Conservation (phyloP, 306 rosid genomes). For the Sechiopsis laciniata region DNA sequence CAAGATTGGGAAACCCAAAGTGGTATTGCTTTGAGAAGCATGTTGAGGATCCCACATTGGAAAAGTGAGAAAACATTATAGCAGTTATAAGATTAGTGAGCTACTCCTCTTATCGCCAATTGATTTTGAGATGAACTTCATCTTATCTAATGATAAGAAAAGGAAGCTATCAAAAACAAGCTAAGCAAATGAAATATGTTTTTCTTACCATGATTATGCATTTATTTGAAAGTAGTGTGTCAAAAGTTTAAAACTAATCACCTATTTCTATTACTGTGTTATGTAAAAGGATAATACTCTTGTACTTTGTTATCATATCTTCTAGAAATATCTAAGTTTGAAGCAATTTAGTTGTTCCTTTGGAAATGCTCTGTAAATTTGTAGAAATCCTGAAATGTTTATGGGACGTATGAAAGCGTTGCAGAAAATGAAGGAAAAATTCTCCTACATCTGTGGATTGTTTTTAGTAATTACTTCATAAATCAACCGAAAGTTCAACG, state of each 20-base stretch:
- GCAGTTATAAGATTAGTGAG: too few species aligned
- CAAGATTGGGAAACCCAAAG: too few species aligned
- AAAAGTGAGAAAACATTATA: too few species aligned
- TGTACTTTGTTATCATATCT: neutral
- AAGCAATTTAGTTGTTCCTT: neutral
- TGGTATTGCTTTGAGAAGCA: too few species aligned
- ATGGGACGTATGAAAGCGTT: neutral
- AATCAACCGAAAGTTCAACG: neutral
- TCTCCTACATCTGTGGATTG: neutral
- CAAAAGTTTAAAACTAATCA: neutral
- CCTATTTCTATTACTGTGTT: neutral
- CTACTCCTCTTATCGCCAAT: too few species aligned
- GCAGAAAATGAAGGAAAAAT: neutral
- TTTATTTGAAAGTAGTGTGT: neutral
- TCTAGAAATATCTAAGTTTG: neutral
- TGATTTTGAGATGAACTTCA: too few species aligned
- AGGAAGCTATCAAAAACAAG: neutral
- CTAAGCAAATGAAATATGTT: neutral
- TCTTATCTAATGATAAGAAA: neutral
- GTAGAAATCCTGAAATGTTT: neutral
- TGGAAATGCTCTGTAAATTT: neutral
- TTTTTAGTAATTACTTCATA: neutral
- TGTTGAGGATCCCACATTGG: too few species aligned
- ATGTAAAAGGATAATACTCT: neutral
- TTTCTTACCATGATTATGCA: neutral